Evolutionary conservation across 2,329 filamentous ascomycete species (phyloP).

Genomic region (Epichloe glyceriae): DNA sequence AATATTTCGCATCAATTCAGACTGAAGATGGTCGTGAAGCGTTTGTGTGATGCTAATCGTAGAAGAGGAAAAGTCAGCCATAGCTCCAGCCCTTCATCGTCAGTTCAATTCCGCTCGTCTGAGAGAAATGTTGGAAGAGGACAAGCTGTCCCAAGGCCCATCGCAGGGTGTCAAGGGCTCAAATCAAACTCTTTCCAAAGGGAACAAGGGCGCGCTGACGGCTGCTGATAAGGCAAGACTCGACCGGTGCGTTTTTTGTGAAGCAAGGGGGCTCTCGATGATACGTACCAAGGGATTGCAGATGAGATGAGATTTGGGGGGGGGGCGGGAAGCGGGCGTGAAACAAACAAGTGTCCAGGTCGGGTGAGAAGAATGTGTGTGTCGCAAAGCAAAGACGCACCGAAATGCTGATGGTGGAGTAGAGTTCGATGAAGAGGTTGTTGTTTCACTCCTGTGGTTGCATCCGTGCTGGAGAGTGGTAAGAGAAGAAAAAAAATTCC

Average conservation of each 20-base stretch:
- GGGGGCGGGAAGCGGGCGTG: neutral
- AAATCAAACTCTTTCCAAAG: neutral
- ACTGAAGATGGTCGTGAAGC: neutral
- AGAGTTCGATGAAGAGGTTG: neutral
- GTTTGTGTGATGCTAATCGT: neutral
- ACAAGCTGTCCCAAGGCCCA: neutral
- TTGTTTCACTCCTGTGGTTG: neutral
- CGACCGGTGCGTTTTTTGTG: neutral
- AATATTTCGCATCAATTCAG: neutral
- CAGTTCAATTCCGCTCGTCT: neutral
- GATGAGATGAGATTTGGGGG: neutral
- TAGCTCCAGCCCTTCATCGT: neutral
- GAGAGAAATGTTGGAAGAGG: neutral
- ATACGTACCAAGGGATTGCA: constrained; percentile 2
- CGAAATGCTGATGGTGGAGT: neutral
- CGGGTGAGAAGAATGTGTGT: neutral
- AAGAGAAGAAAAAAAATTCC: neutral
- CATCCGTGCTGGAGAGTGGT: neutral
- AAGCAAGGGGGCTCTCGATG: neutral
- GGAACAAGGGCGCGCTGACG: neutral
- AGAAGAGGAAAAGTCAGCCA: neutral
- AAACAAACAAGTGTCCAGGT: neutral
- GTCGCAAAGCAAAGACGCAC: constrained; percentile 1
- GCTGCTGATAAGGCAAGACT: neutral
- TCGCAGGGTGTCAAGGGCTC: too few species aligned